phyloP scores from a whole-genome alignment of 345 rosid species.

The Acer yangbiense region DNA sequence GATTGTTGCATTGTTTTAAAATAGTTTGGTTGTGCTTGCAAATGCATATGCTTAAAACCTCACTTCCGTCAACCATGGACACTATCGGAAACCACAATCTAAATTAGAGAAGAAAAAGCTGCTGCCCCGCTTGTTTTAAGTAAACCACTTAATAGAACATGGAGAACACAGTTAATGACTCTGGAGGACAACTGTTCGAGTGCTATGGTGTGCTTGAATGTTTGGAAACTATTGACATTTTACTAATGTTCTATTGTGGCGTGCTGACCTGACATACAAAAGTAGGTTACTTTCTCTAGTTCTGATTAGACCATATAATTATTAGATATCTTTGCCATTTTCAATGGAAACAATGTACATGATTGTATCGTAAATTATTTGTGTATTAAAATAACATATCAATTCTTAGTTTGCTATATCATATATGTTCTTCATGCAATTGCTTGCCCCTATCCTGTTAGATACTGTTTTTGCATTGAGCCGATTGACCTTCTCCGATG shows the following conservation, averaged over 20 bases:
- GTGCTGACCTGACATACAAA: neutral
- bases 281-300: neutral
- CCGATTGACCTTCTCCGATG: neutral
- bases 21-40: neutral
- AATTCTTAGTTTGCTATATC: neutral
- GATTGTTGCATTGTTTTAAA: neutral
- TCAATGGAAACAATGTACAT: neutral
- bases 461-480: neutral
- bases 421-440: neutral
- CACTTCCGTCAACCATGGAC: neutral
- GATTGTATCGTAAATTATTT: neutral
- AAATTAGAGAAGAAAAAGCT: neutral
- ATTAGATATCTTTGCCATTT: neutral
- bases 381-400: neutral
- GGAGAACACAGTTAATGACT: neutral
- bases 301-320: neutral
- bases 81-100: neutral
- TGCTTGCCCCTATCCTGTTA: neutral
- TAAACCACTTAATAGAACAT: neutral
- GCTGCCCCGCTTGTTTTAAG: neutral
- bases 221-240: neutral
- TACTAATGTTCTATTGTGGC: neutral
- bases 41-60: neutral
- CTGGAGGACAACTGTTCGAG: neutral
- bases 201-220: neutral